A percentile compares a stretch with the other conserved stretches of the same genome.
These are phyloP conservation scores for Lecanosticta acicola DNA, from an alignment of 2,329 filamentous ascomycete genomes.

Conservation along the genomic window DNA sequence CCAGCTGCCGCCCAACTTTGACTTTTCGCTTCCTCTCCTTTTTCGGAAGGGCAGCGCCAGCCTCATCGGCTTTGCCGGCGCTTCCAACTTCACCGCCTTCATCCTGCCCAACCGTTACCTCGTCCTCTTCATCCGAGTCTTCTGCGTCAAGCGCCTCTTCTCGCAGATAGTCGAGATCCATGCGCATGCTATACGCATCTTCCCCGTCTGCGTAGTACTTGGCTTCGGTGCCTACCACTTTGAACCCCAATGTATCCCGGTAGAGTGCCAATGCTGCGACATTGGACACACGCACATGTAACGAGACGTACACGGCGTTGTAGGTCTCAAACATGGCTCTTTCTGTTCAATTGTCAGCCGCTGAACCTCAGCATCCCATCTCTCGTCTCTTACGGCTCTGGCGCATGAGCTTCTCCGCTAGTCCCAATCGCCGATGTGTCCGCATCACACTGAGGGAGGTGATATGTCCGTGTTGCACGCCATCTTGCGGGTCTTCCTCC, in stretches of 20 bases:
- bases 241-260: conserved; percentile 84
- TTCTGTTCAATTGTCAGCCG: conserved; percentile 50
- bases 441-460: conserved; percentile 94
- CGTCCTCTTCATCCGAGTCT: conserved; percentile 37
- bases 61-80: conserved; percentile 38
- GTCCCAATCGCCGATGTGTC: conserved; percentile 81
- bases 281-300: conserved; percentile 95
- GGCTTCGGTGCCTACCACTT: conserved; percentile 74
- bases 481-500: conserved; percentile 94
- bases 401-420: conserved; percentile 96
- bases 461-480: conserved; percentile 90
- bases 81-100: conserved; percentile 38
- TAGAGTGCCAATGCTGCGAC: conserved; percentile 86
- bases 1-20: conserved; percentile 72
- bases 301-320: conserved; percentile 82
- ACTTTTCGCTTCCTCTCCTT: conserved; percentile 68
- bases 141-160: conserved; percentile 47
- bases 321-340: conserved; percentile 96
- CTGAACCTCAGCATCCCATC: not conserved
- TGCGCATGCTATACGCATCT: conserved; percentile 89
- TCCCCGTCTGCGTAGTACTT: conserved; percentile 98
- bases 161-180: conserved; percentile 62
- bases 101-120: conserved; percentile 38
- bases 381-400: conserved; percentile 70
- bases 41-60: conserved; percentile 35